Percentiles rank a stretch among this genome's conserved stretches.
These are phyloP conservation scores for Paratinospora sagittata DNA, from an alignment of 164 flowering plant genomes.

Conservation along the genomic window DNA sequence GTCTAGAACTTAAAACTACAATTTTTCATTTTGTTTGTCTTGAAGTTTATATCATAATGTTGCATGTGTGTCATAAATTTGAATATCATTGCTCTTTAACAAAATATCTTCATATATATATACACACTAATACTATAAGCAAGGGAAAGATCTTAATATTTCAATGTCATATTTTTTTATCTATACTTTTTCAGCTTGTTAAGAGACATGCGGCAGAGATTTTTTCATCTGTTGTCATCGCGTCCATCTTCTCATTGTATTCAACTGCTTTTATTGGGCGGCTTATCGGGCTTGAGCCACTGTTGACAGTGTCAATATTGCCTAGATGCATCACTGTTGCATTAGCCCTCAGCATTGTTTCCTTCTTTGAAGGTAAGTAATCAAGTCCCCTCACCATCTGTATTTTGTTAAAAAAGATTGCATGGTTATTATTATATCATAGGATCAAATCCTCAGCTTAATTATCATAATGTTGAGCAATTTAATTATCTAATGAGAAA, in stretches of 20 bases:
- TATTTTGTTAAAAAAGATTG: too few species aligned
- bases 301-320: conserved; percentile 69
- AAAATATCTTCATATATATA: too few species aligned
- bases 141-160: too few species aligned
- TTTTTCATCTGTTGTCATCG: conserved; percentile 72
- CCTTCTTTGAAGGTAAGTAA: conserved; percentile 76
- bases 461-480: not conserved
- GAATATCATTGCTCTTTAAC: too few species aligned
- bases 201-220: conserved; percentile 99
- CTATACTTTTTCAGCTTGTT: conserved; percentile 55
- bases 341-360: conserved; percentile 92
- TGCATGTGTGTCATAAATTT: not conserved
- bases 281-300: conserved; percentile 63
- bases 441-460: too few species aligned
- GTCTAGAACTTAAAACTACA: not conserved
- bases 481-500: not conserved
- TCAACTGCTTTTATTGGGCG: conserved; percentile 92
- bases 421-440: too few species aligned
- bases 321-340: conserved; percentile 99
- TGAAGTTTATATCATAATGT: too few species aligned
- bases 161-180: too few species aligned
- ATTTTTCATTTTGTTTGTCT: too few species aligned
- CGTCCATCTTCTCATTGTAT: conserved; percentile 84
- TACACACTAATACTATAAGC: too few species aligned
- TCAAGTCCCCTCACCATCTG: not conserved